Base-by-base conservation (phyloP, 352 stramenopile species). In the Salisapilia sapeloensis region DNA sequence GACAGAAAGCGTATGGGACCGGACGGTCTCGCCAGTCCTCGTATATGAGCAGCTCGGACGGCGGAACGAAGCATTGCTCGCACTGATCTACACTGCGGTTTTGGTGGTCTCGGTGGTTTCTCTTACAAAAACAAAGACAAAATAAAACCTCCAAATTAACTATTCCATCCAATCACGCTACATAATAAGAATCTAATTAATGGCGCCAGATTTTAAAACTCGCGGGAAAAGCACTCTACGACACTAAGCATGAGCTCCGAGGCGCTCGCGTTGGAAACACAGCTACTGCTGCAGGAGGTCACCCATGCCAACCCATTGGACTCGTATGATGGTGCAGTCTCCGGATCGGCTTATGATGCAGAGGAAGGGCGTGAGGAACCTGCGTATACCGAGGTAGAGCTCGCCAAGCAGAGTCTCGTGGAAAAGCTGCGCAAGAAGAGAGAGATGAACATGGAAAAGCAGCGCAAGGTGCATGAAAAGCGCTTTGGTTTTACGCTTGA, bases 251-350 rank as follows among this genome's bases (percentile, higher is more conserved):
- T 59, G 48, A 66, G 51, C 38, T 34, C 42, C 32, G 60, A 75
- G 39, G 55, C 72, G 48, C 22, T 85, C 38, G 70, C 70, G 36
- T 54, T 85, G 24, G 47, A 85, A 56, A 82, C 70, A 44, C 65
- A 85, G 49, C 47, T 82, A 6, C 48, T 85, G 57, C 53, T 85
- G 53, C 65, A 85, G 45, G 58, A 81, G 50, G 64, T 60, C 30
- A 62, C 67, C 40, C 65, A 79, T 35, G 49, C 62, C 22, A 63
- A 50, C 35, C 53, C 60, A 24, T 46, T 58, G 22, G 39, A 43
- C 31, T 29, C 47, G 14, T 45, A 54, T 17, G 57, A 64, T 22
- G 48, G 40, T 15, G 40, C 38, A 18, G 36, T 56, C 15, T 46
- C 45, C 12, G 49, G 44, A 19, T 33, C 32, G 11, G 47, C 38